Base-by-base conservation (phyloP, 768 basidiomycete species). In the Suillus cothurnatus region DNA sequence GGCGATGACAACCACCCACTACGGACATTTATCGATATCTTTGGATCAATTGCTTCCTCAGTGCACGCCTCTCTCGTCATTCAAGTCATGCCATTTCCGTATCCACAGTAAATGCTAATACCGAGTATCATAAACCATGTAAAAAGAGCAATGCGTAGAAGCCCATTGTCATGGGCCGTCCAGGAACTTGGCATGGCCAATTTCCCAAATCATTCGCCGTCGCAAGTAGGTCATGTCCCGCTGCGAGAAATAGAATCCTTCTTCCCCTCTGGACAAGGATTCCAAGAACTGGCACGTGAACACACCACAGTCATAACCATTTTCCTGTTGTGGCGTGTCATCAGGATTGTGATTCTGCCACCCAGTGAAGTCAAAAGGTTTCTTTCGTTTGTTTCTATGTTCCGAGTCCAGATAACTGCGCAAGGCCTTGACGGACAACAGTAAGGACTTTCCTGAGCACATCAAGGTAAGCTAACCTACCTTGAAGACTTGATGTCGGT, bases 231-330 rank as follows among this genome's bases (percentile, higher is more conserved):
- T 79, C 88, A 99, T 98, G 74, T 97, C 84, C 69, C 81, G 76
- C 74, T 97, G 94, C 4, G 82, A 79, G 73, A 97, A 99, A 64
- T 85, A 85, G 77, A 97, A 96, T 3, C 72, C 67, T 52, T 91
- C 89, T 63, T 89, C 90, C 45, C 94, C 92, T 62, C 94, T 78
- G 60, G 92, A 86, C 62, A 96, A 78, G 12, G 87, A 81, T 75
- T 96, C 94, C 66, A 99, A 80, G 75, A 94, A 95, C 72, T 94
- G 93, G 74, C 93, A 97, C 2, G 94, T 91, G 77, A 98, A 99
- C 8, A 99, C 91, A 2, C 97, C 97, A 70, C 97, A 99, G 73
- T 99, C 97, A 69, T 82, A 94, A 4, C 92, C 92, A 69, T 99
- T 99, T 72, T 93, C 88, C 76, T 99, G 97, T 70, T 89, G 90